Evolutionary conservation across 495 filamentous ascomycete species (phyloP), one percentile per base, ranked within the genome.

Genomic region (Tuber umbilicatum): DNA sequence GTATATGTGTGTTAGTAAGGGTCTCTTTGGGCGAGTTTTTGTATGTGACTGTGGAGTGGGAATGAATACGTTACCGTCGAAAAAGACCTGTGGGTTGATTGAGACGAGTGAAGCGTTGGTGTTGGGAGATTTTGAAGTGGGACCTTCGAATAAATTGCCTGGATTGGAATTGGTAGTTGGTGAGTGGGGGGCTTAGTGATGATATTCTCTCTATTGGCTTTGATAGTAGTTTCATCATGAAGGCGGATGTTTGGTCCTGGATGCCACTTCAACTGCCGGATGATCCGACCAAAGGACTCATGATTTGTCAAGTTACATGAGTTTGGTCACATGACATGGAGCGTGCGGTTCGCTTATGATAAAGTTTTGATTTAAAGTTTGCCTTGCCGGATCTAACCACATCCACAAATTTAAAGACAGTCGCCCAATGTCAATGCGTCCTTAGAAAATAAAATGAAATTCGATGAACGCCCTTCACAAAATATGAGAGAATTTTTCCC

Each of bases 341-440:
- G 14, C 0, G 3, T 64, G 55, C 27, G 55, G 55, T 35, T 64
- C 55, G 55, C 55, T 64, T 64, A 64, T 5, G 27, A 64, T 64
- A 35, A 64, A 31, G 55, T 64, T 64, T 31, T 64, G 27, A 64
- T 35, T 35, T 64, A 64, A 35, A 64, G 55, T 64, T 64, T 64
- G 55, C 55, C 55, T 16, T 64, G 55, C 27, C 55, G 55, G 55
- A 64, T 64, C 55, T 64, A 64, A 64, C 55, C 55, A 64, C 55
- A 64, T 64, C 55, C 55, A 16, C 27, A 64, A 35, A 64, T 64
- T 64, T 64, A 31, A 64, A 64, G 50, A 60, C 50, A 60, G 55
- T 64, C 55, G 19, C 35, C 55, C 12, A 64, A 64, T 64, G 55
- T 64, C 55, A 64, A 64, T 64, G 55, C 55, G 55, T 35, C 55